Evolutionary conservation across 1,139 yeast species (phyloP), one percentile per base, ranked within the genome.

Genomic region (Pichia sp.): DNA sequence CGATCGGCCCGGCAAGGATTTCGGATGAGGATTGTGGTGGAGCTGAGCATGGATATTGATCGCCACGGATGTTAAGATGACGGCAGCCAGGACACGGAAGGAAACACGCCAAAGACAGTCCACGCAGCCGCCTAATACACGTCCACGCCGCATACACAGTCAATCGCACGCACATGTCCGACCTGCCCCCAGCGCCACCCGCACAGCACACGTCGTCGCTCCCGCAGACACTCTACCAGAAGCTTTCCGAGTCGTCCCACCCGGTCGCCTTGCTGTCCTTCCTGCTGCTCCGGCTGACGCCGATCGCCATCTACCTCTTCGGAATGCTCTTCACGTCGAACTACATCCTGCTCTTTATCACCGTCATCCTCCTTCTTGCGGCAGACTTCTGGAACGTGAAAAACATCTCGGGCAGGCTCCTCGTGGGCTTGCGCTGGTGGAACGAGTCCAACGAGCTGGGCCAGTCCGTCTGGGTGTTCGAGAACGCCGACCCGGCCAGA

Each of bases 401-500:
- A 67, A 93, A 93, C 69, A 88, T 93, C 15, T 77, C 95, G 15
- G 99, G 99, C 0, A 75, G 98, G 58, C 77, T 89, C 54, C 72
- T 93, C 55, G 98, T 93, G 6, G 98, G 97, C 0, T 76, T 93
- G 59, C 78, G 99, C 62, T 92, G 97, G 97, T 90, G 97, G 96
- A 90, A 89, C 68, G 92, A 87, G 66, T 76, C 78, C 44, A 79
- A 75, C 46, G 73, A 83, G 62, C 65, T 75, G 11, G 92, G 93
- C 42, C 86, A 85, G 60, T 85, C 88, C 59, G 81, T 86, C 19
- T 89, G 96, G 96, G 95, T 89, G 19, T 89, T 89, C 68, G 96
- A 89, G 69, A 83, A 90, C 1, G 93, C 95, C 1, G 89, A 87
- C 65, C 95, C 95, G 1, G 79, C 79, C 57, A 77, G 95, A 53